Evolutionary conservation across 2,329 filamentous ascomycete species (phyloP).

Genomic region (Pseudofabraea citricarpa): DNA sequence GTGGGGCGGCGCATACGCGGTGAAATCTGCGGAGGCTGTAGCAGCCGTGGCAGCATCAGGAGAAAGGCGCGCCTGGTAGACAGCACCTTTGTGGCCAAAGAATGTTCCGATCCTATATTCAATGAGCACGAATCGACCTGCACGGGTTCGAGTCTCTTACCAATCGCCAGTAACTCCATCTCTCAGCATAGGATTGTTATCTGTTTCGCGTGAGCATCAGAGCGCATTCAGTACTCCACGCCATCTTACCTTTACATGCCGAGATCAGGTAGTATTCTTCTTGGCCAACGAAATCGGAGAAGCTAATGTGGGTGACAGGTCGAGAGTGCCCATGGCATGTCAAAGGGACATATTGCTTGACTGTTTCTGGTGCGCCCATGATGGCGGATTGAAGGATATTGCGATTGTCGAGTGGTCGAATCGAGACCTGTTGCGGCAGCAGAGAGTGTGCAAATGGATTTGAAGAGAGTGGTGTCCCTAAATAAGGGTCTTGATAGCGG

Average conservation of each 20-base stretch:
- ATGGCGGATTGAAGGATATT: not conserved
- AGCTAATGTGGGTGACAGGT: conserved; percentile 69
- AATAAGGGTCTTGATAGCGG: too few species aligned
- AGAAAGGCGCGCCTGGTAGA: conserved; percentile 92
- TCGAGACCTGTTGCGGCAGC: not conserved
- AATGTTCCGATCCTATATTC: conserved; percentile 80
- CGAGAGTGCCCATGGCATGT: conserved; percentile 74
- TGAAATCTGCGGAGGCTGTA: conserved; percentile 94
- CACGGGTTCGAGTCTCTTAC: conserved; percentile 37
- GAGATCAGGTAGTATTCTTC: conserved; percentile 71
- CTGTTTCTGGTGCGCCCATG: conserved; percentile 23
- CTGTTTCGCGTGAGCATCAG: conserved; percentile 39
- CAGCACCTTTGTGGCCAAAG: conserved; percentile 95
- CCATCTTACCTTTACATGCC: conserved; percentile 57
- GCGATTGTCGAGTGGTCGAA: not conserved
- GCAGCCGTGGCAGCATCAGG: conserved; percentile 84
- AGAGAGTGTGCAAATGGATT: conserved; percentile 2
- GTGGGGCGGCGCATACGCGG: conserved; percentile 56
- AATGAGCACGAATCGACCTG: conserved; percentile 13
- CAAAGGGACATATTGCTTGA: conserved; percentile 50
- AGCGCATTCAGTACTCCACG: not conserved
- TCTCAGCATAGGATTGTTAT: conserved; percentile 97
- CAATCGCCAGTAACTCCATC: conserved; percentile 95
- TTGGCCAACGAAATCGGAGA: conserved; percentile 58
- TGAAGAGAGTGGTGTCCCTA: not conserved